Evolutionary conservation across 805 yeast genomes (phyloP).

Genomic region (Hanseniaspora nectarophila): DNA sequence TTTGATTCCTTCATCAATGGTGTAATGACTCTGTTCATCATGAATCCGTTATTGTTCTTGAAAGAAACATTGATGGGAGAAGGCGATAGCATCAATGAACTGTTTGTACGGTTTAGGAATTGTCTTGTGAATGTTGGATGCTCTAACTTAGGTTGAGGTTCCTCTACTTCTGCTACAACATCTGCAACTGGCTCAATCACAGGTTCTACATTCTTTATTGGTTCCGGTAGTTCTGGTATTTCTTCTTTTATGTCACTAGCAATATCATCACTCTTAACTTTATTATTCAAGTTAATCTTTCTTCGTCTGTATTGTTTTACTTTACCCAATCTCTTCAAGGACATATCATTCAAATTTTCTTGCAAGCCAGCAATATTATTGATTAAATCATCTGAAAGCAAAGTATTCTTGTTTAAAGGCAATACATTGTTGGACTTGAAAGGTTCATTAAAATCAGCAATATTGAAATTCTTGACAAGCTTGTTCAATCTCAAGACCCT

Average conservation of each 20-base stretch:
- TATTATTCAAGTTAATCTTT: conserved; percentile 21
- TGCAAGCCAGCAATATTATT: conserved; percentile 26
- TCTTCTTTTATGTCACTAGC: conserved; percentile 7
- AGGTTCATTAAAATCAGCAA: neutral
- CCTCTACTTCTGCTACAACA: neutral
- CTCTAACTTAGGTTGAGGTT: neutral
- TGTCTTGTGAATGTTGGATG: neutral
- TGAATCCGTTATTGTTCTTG: neutral
- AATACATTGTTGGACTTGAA: neutral
- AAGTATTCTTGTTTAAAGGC: conserved; percentile 18
- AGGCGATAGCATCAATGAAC: neutral
- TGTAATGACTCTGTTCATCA: conserved; percentile 5
- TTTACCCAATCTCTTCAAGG: conserved; percentile 20
- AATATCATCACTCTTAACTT: neutral
- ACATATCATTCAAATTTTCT: conserved; percentile 25
- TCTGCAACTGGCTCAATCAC: neutral
- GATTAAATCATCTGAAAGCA: conserved; percentile 23
- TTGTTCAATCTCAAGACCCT: conserved; percentile 11
- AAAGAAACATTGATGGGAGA: neutral
- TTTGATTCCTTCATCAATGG: conserved; percentile 1
- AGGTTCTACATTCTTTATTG: neutral
- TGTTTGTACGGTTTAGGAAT: neutral
- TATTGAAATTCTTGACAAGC: conserved; percentile 1
- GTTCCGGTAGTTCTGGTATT: neutral
- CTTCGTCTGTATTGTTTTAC: conserved; percentile 25